Percentiles rank a stretch among this genome's conserved stretches.
Evolutionary conservation across 1,284 basidiomycete species (phyloP).

Genomic region (Paramarasmius palmivorus): DNA sequence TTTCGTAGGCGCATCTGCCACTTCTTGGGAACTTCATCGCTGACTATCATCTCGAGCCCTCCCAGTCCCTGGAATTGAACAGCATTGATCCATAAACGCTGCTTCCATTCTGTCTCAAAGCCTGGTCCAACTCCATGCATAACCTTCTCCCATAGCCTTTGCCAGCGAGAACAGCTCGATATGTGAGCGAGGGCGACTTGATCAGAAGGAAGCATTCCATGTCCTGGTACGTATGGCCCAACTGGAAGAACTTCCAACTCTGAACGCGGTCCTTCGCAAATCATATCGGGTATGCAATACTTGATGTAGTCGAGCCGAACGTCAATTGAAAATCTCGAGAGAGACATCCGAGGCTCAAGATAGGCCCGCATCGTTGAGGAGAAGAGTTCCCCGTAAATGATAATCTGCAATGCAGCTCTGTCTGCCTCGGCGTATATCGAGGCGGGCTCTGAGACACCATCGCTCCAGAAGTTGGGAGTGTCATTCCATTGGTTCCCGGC

Average conservation of each 20-base stretch:
- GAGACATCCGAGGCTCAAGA: not conserved
- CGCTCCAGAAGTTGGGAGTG: conserved; percentile 4
- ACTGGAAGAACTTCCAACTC: conserved; percentile 2
- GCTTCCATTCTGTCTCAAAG: no score
- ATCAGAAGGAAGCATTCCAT: not conserved
- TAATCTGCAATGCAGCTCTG: conserved; percentile 3
- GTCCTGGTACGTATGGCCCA: not conserved
- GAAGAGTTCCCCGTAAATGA: conserved; percentile 10
- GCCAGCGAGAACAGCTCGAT: not conserved
- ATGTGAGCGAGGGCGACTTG: not conserved
- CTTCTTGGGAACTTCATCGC: no score
- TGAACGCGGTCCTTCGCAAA: not conserved
- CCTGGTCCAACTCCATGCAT: no score
- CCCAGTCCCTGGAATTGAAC: no score
- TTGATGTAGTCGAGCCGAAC: conserved; percentile 9
- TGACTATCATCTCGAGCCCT: no score
- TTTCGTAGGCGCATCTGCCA: no score
- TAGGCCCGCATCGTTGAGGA: not conserved
- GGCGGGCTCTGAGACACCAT: conserved; percentile 1
- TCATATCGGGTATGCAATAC: conserved; percentile 6
- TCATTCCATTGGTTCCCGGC: conserved; percentile 4
- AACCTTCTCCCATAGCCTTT: no score
- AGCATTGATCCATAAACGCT: no score
- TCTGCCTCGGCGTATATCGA: conserved; percentile 1
- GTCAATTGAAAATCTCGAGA: not conserved